Percentiles rank a stretch among this genome's conserved stretches.
Evolutionary conservation across 148 eudicot genomes (phyloP).

Genomic region (Heliosperma pusillum): DNA sequence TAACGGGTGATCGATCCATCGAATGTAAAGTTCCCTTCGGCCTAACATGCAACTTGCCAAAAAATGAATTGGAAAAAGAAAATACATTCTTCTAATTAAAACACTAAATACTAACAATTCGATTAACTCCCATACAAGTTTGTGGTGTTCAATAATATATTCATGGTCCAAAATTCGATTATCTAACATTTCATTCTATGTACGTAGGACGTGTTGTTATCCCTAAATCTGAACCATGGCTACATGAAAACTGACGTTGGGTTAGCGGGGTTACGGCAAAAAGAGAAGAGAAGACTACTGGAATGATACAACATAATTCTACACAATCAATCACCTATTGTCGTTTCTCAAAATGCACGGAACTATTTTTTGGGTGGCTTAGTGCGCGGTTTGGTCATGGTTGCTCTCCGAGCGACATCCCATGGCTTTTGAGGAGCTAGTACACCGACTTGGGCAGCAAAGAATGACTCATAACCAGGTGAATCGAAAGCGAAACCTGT

Average conservation of each 20-base stretch:
- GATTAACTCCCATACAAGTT: neutral
- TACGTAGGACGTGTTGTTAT: constrained; percentile 3
- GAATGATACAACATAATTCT: constrained; percentile 17
- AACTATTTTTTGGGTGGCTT: constrained; percentile 33
- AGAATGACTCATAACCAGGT: constrained; percentile 94
- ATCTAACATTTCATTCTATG: neutral
- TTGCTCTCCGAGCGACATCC: constrained; percentile 92
- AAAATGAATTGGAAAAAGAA: neutral
- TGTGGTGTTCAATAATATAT: neutral
- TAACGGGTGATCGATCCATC: no score
- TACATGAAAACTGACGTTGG: constrained; percentile 18
- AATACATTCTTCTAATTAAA: neutral
- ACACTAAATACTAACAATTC: neutral
- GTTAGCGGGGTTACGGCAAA: neutral
- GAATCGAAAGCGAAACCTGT: constrained; percentile 97
- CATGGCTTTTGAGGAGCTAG: constrained; percentile 77
- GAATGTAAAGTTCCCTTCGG: no score
- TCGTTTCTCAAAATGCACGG: neutral
- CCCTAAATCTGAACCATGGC: constrained; percentile 20
- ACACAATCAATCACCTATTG: constrained; percentile 27
- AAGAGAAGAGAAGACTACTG: neutral
- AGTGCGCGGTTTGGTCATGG: constrained; percentile 44
- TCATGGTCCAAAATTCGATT: neutral
- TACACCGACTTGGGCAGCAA: constrained; percentile 84
- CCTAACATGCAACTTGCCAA: no score